These are phyloP conservation scores for Acanthochlamys bracteata DNA, from an alignment of 106 monocot species.

Conservation along the genomic window DNA sequence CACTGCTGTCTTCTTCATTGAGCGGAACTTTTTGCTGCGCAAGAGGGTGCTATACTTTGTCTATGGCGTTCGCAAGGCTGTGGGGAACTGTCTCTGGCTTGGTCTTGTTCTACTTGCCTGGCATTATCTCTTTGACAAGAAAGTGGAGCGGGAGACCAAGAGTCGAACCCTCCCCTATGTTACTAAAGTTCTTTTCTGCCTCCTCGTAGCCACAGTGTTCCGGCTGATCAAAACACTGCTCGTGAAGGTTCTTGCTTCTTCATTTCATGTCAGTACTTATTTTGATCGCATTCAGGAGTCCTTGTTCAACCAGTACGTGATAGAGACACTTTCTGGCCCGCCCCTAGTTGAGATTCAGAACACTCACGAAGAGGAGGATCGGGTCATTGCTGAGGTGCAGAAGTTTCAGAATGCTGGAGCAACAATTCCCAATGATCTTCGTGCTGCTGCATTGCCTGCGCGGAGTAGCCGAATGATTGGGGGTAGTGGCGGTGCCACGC, in stretches of 20 bases:
- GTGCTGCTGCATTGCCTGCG: conserved; percentile 41
- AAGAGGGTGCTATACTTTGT: conserved; percentile 26
- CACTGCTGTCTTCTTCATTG: conserved; percentile 33
- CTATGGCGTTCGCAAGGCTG: conserved; percentile 18
- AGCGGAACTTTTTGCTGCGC: conserved; percentile 13
- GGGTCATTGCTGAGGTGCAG: conserved; percentile 43
- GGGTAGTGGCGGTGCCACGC: conserved; percentile 11
- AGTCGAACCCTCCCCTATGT: neutral
- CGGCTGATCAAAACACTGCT: conserved; percentile 15
- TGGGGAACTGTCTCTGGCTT: conserved; percentile 22
- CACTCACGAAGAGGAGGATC: conserved; percentile 48
- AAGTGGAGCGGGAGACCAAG: conserved; percentile 8
- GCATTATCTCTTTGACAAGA: conserved; percentile 10
- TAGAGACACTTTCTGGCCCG: conserved; percentile 16
- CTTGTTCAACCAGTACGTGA: conserved; percentile 18
- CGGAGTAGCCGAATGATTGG: conserved; percentile 8
- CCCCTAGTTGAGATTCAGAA: conserved; percentile 20
- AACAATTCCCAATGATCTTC: conserved; percentile 49
- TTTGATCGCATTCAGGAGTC: conserved; percentile 24
- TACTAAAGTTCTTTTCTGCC: conserved; percentile 9
- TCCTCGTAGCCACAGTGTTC: conserved; percentile 2
- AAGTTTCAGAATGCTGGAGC: conserved; percentile 67
- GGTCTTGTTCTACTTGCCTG: conserved; percentile 19
- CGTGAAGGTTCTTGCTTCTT: conserved; percentile 17
- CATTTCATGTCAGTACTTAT: conserved; percentile 20